Conservation (phyloP, 2,329 filamentous ascomycete species). For the Fusarium longipes region DNA sequence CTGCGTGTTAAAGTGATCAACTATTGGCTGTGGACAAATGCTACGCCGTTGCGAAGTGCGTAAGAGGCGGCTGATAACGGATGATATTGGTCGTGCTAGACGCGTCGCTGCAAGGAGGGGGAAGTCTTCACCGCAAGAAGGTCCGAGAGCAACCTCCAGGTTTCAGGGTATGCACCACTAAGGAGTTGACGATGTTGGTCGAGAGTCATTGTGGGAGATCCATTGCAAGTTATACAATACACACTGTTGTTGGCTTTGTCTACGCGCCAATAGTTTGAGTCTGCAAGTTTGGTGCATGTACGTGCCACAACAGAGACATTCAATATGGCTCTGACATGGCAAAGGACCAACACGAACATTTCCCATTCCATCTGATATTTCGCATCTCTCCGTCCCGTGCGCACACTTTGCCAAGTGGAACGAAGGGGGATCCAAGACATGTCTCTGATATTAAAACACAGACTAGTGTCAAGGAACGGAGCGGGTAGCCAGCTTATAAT, state of each 20-base stretch:
- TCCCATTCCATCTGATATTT: neutral
- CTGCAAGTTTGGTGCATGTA: neutral
- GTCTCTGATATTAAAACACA: conserved; percentile 6
- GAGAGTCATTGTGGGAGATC: neutral
- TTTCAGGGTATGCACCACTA: conserved; percentile 25
- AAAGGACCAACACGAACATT: conserved; percentile 5
- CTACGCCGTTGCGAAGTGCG: conserved; percentile 33
- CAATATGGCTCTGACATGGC: neutral
- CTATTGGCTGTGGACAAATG: conserved; percentile 16
- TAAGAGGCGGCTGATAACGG: conserved; percentile 31
- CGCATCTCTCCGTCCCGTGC: conserved; percentile 2
- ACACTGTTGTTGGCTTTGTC: neutral
- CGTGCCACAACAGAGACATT: conserved; percentile 3
- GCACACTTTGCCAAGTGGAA: conserved; percentile 6
- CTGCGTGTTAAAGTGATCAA: neutral
- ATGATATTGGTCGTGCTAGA: conserved; percentile 26
- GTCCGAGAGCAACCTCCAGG: conserved; percentile 16
- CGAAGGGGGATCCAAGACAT: conserved; percentile 32
- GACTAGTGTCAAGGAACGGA: conserved; percentile 27
- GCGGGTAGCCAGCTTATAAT: conserved; percentile 15
- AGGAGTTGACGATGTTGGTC: conserved; percentile 8
- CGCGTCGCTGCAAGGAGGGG: conserved; percentile 31
- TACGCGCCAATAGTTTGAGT: conserved; percentile 12
- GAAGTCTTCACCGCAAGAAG: conserved; percentile 6
- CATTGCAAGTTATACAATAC: neutral